Base-by-base conservation (phyloP, 176 grass and related monocot species). In the Poa pratensis region DNA sequence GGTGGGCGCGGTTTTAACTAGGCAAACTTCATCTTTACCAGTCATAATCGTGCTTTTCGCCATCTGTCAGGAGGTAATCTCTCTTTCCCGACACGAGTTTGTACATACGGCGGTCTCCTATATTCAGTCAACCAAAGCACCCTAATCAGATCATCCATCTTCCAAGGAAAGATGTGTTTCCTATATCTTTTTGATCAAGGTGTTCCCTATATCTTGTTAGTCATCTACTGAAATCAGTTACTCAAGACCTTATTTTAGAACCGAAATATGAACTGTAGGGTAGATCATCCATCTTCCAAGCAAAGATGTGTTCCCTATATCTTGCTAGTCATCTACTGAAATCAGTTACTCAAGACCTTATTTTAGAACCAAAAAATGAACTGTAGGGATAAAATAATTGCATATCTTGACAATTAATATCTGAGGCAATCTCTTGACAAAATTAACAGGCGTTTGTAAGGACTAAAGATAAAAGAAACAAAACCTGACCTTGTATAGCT, bases 1-100 rank as follows among this genome's bases (percentile, higher is more conserved):
- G 18, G 19, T 24, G 17, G 24, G 79, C 7, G 52, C 32, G 7
- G 14, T 48, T 69, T 23, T 19, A 64, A 80, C 27, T 69, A 12
- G 68, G 19, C 3, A 27, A 64, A 18, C 11, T 54, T 8, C 27
- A 46, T 24, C 4, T 27, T 81, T 79, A 91, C 92, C 92, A 94
- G 30, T 94, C 87, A 0, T 94, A 94, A 32, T 91, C 92, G 9
- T 94, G 53, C 78, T 91, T 91, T 35, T 82, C 89, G 0, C 70
- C 37, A 51, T 89, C 92, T 64, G 81, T 61, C 7, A 74, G 30
- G 49, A 91, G 24, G 73, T 85, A 87, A 62, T 94, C 81, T 63
- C 71, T 89, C 69, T 86, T 94, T 46, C 81, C 81, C 17, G 87
- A 91, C 18, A 81, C 77, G 27, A 91, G 73, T 64, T 87, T 91